Conservation (phyloP, 2,329 filamentous ascomycete species). For the Monilinia polystroma region DNA sequence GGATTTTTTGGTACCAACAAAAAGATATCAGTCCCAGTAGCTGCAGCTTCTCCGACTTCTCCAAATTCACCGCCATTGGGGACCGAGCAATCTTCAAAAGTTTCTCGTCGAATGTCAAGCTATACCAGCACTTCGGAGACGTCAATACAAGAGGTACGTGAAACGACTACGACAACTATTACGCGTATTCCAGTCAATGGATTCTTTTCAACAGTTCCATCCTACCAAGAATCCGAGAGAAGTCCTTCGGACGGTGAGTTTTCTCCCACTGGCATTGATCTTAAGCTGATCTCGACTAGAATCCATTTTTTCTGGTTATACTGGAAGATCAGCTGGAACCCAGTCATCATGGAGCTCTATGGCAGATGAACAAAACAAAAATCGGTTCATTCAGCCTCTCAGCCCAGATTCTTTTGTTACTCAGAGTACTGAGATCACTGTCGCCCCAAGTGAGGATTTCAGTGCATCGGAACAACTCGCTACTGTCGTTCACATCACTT, state of each 20-base stretch:
- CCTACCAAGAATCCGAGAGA: conserved; percentile 24
- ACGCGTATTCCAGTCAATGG: conserved; percentile 24
- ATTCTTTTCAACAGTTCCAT: conserved; percentile 21
- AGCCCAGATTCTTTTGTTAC: conserved; percentile 47
- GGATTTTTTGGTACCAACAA: conserved; percentile 42
- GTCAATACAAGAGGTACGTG: conserved; percentile 22
- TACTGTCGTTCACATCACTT: conserved; percentile 43
- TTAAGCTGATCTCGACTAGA: conserved; percentile 40
- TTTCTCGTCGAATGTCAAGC: conserved; percentile 27
- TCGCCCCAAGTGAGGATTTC: conserved; percentile 41
- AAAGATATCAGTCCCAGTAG: conserved; percentile 1
- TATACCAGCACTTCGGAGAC: conserved; percentile 29
- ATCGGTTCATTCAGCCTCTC: conserved; percentile 42
- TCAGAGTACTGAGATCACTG: conserved; percentile 44
- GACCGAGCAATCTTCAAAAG: conserved; percentile 23
- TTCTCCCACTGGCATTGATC: background rate
- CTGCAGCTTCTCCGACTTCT: conserved; percentile 18
- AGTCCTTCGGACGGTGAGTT: conserved; percentile 33
- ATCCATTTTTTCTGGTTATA: conserved; percentile 49
- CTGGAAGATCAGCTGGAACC: conserved; percentile 41
- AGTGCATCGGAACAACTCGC: conserved; percentile 39
- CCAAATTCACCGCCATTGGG: conserved; percentile 18
- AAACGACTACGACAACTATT: conserved; percentile 23
- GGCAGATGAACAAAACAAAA: conserved; percentile 36
- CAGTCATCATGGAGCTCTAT: conserved; percentile 41